A percentile compares a stretch with the other conserved stretches of the same genome.
Evolutionary conservation across 495 filamentous ascomycete species (phyloP).

Genomic region (Tuber brumale): DNA sequence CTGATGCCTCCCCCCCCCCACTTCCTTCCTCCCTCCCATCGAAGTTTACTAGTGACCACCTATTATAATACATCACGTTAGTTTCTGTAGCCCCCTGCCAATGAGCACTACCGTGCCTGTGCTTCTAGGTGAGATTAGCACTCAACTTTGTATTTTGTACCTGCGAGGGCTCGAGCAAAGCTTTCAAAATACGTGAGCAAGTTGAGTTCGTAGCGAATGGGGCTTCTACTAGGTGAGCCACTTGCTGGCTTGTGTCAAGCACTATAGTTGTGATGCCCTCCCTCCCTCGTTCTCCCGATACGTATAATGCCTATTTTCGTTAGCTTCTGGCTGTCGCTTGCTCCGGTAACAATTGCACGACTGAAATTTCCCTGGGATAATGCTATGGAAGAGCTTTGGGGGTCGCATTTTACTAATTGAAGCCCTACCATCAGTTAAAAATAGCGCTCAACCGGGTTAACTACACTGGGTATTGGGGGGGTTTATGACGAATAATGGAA

Average conservation of each 20-base stretch:
- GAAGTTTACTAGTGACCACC: background rate
- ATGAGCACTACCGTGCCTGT: background rate
- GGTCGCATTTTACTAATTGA: background rate
- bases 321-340: too few relatives aligned
- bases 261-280: too few relatives aligned
- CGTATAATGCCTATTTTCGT: too few relatives aligned
- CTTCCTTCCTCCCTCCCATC: too few relatives aligned
- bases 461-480: background rate
- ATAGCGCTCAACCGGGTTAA: background rate
- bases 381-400: background rate
- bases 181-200: too few relatives aligned
- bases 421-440: too few relatives aligned
- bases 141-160: background rate
- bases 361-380: too few relatives aligned
- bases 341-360: too few relatives aligned
- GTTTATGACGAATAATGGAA: background rate
- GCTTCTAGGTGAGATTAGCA: background rate
- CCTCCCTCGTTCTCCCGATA: too few relatives aligned
- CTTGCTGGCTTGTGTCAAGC: background rate
- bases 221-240: background rate
- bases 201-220: background rate
- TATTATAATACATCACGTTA: background rate
- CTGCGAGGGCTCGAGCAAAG: background rate
- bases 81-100: background rate
- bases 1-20: too few relatives aligned